Evolutionary conservation across 2,329 filamentous ascomycete species (phyloP).

Genomic region (Neofusicoccum sp.): DNA sequence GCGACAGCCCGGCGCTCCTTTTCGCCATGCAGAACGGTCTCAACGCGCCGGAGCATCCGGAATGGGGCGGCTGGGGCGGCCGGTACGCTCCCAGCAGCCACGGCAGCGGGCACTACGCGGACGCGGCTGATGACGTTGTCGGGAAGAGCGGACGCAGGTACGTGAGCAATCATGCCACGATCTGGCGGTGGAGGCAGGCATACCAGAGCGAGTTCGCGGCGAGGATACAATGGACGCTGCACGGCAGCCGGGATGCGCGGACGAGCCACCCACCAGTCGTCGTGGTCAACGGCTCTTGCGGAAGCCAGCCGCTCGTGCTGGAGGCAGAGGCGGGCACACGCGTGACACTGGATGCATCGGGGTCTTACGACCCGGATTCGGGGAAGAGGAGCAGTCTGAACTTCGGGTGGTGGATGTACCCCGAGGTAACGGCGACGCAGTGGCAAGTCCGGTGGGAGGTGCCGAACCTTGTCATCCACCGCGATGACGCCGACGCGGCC

Average conservation of each 20-base stretch:
- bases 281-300: slow-evolving; percentile 42
- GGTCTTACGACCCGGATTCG: slow-evolving; percentile 49
- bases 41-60: slow-evolving; percentile 46
- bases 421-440: slow-evolving; percentile 43
- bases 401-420: slow-evolving; percentile 54
- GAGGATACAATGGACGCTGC: slow-evolving; percentile 48
- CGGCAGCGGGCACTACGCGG: slow-evolving; percentile 38
- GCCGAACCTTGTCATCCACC: slow-evolving; percentile 36
- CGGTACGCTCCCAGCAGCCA: slow-evolving; percentile 43
- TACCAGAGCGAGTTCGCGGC: slow-evolving; percentile 54
- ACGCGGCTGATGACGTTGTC: slow-evolving; percentile 37
- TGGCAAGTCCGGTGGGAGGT: slow-evolving; percentile 44
- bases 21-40: slow-evolving; percentile 52
- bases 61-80: slow-evolving; percentile 52
- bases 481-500: slow-evolving; percentile 26
- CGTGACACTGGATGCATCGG: slow-evolving; percentile 46
- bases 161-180: slow-evolving; percentile 48
- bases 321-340: slow-evolving; percentile 41
- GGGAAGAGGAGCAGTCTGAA: slow-evolving; percentile 35
- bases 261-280: slow-evolving; percentile 51
- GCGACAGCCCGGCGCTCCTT: slow-evolving; percentile 53
- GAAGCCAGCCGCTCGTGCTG: slow-evolving; percentile 40
- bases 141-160: slow-evolving; percentile 34
- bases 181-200: slow-evolving; percentile 55
- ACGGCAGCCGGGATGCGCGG: slow-evolving; percentile 30